These are phyloP conservation scores for Lumnitzera racemosa DNA, from an alignment of 345 rosid species.

Conservation along the genomic window DNA sequence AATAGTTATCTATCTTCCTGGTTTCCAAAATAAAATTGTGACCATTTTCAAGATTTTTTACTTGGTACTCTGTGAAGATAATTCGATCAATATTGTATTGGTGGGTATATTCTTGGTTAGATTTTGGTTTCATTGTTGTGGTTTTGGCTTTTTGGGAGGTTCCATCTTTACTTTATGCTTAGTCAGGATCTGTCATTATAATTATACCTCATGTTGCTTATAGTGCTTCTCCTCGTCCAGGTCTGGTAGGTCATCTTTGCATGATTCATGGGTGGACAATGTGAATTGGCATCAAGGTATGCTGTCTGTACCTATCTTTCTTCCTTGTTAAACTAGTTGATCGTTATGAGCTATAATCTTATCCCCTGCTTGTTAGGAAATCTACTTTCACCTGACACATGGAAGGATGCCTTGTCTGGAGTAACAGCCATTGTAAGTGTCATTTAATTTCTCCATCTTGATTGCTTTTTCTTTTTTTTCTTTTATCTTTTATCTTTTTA, in stretches of 20 bases:
- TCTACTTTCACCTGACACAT: constrained; percentile 72
- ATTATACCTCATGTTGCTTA: neutral
- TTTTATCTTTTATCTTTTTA: neutral
- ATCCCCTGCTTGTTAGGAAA: constrained; percentile 40
- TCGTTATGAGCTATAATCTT: constrained; percentile 7
- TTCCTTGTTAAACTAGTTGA: neutral
- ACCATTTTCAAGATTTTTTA: neutral
- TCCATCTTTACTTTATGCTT: neutral
- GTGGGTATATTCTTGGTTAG: no score
- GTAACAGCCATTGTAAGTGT: constrained; percentile 79
- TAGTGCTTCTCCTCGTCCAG: constrained; percentile 26
- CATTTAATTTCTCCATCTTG: neutral
- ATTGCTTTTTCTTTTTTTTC: neutral
- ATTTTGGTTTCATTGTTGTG: no score
- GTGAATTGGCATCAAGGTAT: constrained; percentile 90
- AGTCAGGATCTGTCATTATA: neutral
- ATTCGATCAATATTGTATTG: no score
- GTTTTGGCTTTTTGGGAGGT: no score
- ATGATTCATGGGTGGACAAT: constrained; percentile 66
- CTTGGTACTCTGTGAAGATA: neutral
- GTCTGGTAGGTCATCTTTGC: constrained; percentile 73
- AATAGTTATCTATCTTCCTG: neutral
- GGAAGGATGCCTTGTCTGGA: constrained; percentile 77
- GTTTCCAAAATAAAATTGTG: neutral
- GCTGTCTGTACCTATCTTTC: constrained; percentile 4